These are phyloP conservation scores for Ustilago lituana DNA, from an alignment of 1,284 basidiomycete genomes.

Conservation along the genomic window DNA sequence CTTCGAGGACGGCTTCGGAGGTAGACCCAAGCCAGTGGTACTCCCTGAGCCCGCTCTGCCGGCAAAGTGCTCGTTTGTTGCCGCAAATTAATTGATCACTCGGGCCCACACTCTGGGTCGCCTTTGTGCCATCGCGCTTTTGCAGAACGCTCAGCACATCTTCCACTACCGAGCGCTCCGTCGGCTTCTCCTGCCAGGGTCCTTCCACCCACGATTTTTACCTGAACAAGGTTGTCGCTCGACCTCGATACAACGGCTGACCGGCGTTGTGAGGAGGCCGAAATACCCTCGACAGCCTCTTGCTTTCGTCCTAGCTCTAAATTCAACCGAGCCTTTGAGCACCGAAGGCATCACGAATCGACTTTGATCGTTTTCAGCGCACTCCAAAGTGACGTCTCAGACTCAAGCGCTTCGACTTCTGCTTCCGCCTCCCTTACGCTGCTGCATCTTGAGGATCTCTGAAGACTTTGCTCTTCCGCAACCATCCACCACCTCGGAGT, in stretches of 20 bases:
- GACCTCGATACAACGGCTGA: constrained; percentile 40
- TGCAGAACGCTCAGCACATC: constrained; percentile 1
- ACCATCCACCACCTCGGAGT: not conserved
- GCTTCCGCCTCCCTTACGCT: not conserved
- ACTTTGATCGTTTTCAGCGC: too few species aligned
- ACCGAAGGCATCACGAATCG: not conserved
- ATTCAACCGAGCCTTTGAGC: not conserved
- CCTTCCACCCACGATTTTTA: constrained; percentile 19
- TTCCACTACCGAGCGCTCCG: constrained; percentile 11
- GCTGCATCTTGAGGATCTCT: not conserved
- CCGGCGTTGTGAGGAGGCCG: constrained; percentile 31
- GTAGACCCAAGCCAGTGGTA: constrained; percentile 38
- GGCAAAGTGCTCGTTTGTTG: constrained; percentile 20
- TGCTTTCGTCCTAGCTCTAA: not conserved
- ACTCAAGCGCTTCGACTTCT: too few species aligned
- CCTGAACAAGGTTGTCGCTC: constrained; percentile 32
- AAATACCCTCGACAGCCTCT: constrained; percentile 5
- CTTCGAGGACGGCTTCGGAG: constrained; percentile 13
- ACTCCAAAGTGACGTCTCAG: not conserved
- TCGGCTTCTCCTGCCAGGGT: constrained; percentile 16
- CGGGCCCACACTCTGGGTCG: constrained; percentile 18
- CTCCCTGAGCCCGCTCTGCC: constrained; percentile 12
- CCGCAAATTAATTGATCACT: constrained; percentile 10
- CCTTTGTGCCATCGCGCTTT: not conserved
- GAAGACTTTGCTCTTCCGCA: too few species aligned